phyloP scores from a whole-genome alignment of 2,329 filamentous ascomycete genomes.

The Cyclaneusma minus region DNA sequence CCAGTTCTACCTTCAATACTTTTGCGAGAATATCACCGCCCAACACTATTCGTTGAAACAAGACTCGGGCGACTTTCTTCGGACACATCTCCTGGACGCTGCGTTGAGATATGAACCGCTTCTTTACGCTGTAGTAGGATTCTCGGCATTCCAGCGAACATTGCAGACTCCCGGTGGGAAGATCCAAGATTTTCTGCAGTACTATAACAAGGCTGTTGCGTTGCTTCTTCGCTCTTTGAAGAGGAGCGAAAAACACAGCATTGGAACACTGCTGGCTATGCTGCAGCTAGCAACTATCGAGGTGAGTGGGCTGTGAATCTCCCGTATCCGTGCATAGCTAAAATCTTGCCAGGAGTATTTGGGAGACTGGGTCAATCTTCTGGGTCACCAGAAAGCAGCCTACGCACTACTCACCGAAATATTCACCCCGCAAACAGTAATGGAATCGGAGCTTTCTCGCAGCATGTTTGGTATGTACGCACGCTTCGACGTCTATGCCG shows the following conservation, averaged over 20 bases:
- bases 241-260: conserved; percentile 51
- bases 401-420: conserved; percentile 64
- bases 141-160: conserved; percentile 75
- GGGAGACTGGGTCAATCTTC: conserved; percentile 87
- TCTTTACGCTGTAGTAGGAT: conserved; percentile 74
- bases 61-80: conserved; percentile 60
- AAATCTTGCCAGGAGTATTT: conserved; percentile 58
- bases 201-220: conserved; percentile 79
- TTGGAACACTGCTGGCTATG: conserved; percentile 71
- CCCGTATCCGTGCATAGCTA: conserved; percentile 3
- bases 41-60: conserved; percentile 70
- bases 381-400: conserved; percentile 84
- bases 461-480: conserved; percentile 79
- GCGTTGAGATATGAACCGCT: conserved; percentile 68
- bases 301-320: conserved; percentile 31
- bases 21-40: conserved; percentile 59
- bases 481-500: conserved; percentile 74
- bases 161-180: conserved; percentile 54
- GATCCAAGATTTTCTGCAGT: conserved; percentile 69
- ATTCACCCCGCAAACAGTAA: conserved; percentile 61
- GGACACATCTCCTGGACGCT: conserved; percentile 50
- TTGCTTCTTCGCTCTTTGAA: conserved; percentile 58
- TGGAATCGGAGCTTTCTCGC: conserved; percentile 53
- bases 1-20: conserved; percentile 66
- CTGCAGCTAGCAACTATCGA: conserved; percentile 88